These are phyloP conservation scores for Pseudocercospora crystallina DNA, from an alignment of 2,329 filamentous ascomycete genomes.

Conservation along the genomic window DNA sequence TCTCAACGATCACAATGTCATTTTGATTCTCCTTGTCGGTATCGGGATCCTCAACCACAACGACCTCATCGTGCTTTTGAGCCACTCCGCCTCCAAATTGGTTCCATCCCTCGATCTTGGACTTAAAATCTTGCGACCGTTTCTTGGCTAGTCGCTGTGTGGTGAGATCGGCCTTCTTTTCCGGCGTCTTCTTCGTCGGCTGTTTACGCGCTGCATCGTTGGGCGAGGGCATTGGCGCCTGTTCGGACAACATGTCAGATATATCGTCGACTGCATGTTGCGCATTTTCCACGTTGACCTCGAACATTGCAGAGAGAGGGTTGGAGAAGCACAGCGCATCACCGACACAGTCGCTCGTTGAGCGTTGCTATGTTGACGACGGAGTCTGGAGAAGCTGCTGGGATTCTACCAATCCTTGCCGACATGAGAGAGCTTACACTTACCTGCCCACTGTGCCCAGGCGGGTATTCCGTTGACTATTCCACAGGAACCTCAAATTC, in stretches of 20 bases:
- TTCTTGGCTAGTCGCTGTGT: constrained; percentile 27
- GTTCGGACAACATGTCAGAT: constrained; percentile 31
- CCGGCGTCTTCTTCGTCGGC: constrained; percentile 29
- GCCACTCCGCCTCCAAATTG: constrained; percentile 29
- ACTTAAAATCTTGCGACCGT: constrained; percentile 34
- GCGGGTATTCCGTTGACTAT: too few relatives aligned
- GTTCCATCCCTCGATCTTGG: constrained; percentile 37
- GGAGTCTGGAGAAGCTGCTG: too few relatives aligned
- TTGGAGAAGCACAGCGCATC: background rate
- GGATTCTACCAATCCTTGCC: too few relatives aligned
- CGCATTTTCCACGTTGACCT: constrained; percentile 24
- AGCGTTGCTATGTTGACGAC: too few relatives aligned
- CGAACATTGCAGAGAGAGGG: constrained; percentile 21
- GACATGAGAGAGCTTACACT: too few relatives aligned
- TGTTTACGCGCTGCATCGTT: constrained; percentile 22
- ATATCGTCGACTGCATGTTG: constrained; percentile 25
- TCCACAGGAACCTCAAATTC: too few relatives aligned
- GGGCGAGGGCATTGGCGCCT: constrained; percentile 33
- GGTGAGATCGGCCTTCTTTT: constrained; percentile 32
- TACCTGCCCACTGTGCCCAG: too few relatives aligned
- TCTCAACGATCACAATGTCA: constrained; percentile 25
- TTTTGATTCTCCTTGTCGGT: constrained; percentile 11
- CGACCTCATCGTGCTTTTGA: constrained; percentile 30
- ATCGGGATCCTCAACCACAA: constrained; percentile 23
- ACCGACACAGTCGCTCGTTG: too few relatives aligned